Evolutionary conservation across 257 asterid genomes (phyloP), one percentile per base, ranked within the genome.

Genomic region (Nicotiana otophora): DNA sequence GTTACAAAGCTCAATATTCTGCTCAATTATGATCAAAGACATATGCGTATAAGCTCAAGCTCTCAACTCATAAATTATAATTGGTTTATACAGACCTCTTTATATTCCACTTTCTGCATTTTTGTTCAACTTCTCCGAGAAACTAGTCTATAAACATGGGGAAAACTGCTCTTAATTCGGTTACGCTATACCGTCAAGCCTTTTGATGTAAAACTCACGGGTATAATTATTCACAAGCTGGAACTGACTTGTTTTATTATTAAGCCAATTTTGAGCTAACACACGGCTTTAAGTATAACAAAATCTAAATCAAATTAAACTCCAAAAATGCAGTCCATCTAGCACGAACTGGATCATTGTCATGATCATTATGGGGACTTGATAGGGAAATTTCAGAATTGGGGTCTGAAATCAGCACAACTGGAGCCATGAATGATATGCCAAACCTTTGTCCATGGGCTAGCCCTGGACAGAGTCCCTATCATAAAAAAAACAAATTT

Each of bases 401-500:
- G 1, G 83, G 84, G 66, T 87, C 82, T 46, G 92, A 86, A 42
- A 88, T 87, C 84, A 89, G 55, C 68, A 84, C 33, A 31, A 75
- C 70, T 14, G 91, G 83, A 81, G 84, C 76, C 72, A 82, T 83
- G 55, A 88, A 92, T 70, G 95, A 88, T 85, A 96, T 85, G 81
- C 97, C 98, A 83, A 86, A 93, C 87, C 97, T 93, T 90, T 96
- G 99, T 36, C 86, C 97, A 57, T 94, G 91, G 51, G 95, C 92
- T 78, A 92, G 90, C 66, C 97, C 97, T 1, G n/a, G n/a, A 86
- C 99, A 96, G 87, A 89, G 90, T 65, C 99, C 99, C 99, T 96
- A 87, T 28, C 74, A 83, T 80, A 74, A 82, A 42, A 30, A 89
- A 23, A 53, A n/a, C 78, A 81, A 30, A 11, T 63, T 23, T 34